These are phyloP conservation scores for Ambrosiella xylebori DNA, from an alignment of 2,329 filamentous ascomycete genomes.

Conservation along the genomic window DNA sequence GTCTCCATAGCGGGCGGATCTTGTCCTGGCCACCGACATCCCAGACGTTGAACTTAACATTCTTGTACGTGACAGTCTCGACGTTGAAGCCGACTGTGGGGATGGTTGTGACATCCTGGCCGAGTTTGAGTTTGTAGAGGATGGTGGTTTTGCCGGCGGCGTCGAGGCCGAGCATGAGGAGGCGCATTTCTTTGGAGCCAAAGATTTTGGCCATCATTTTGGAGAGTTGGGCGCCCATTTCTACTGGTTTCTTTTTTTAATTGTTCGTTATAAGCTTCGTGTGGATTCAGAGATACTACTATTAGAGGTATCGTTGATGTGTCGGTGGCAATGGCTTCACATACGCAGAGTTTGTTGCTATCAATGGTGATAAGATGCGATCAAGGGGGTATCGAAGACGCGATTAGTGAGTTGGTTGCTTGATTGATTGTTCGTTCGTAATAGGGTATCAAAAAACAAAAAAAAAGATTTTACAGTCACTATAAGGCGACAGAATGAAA, in stretches of 20 bases:
- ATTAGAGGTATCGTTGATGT: background rate
- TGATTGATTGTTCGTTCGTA: background rate
- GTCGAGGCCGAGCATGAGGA: conserved; percentile 94
- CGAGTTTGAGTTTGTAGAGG: conserved; percentile 96
- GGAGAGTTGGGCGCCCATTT: conserved; percentile 83
- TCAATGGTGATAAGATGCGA: no score
- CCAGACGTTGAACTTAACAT: conserved; percentile 99
- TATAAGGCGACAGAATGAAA: background rate
- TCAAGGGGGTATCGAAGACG: no score
- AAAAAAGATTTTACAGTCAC: background rate
- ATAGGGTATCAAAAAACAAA: background rate
- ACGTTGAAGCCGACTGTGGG: conserved; percentile 99
- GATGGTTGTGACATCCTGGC: conserved; percentile 95
- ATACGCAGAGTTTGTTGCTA: no score
- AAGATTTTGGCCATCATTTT: conserved; percentile 98
- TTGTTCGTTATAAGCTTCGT: background rate
- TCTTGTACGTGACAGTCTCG: conserved; percentile 97
- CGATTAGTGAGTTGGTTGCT: background rate
- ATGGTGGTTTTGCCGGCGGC: conserved; percentile 98
- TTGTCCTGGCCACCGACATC: conserved; percentile 98
- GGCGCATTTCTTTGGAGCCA: conserved; percentile 96
- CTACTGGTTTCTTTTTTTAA: conserved; percentile 17
- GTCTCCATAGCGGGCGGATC: conserved; percentile 91
- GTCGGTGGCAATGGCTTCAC: background rate
- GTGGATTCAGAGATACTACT: background rate